These are phyloP conservation scores for Helminthosporium solani DNA, from an alignment of 2,329 filamentous ascomycete genomes.

Conservation along the genomic window DNA sequence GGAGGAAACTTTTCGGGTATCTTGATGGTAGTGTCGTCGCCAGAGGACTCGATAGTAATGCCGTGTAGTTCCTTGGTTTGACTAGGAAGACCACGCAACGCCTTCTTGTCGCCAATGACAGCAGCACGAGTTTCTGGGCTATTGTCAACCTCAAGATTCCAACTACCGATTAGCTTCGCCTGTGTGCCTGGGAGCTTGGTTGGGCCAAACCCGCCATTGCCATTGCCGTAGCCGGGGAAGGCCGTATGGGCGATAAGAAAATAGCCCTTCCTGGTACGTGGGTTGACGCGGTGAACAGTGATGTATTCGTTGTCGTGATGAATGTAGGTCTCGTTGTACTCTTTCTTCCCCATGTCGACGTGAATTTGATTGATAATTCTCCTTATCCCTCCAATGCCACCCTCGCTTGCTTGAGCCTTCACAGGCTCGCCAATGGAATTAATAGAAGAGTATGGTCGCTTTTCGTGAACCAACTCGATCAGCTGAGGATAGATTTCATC, in stretches of 20 bases:
- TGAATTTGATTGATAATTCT: conserved; percentile 94
- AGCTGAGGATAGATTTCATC: conserved; percentile 94
- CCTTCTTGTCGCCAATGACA: conserved; percentile 67
- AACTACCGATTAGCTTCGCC: conserved; percentile 82
- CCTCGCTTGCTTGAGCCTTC: conserved; percentile 67
- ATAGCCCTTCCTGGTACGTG: conserved; percentile 86
- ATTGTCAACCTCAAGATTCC: conserved; percentile 88
- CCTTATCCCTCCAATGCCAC: conserved; percentile 87
- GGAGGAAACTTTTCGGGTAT: conserved; percentile 84
- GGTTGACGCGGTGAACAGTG: conserved; percentile 93
- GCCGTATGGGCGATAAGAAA: conserved; percentile 96
- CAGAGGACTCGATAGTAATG: conserved; percentile 69
- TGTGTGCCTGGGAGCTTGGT: conserved; percentile 81
- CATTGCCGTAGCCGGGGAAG: conserved; percentile 85
- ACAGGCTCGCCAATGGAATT: conserved; percentile 63
- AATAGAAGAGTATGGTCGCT: conserved; percentile 74
- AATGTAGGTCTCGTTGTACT: conserved; percentile 92
- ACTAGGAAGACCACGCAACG: conserved; percentile 80
- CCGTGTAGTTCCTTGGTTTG: conserved; percentile 73
- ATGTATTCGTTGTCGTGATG: conserved; percentile 96
- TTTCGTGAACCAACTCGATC: conserved; percentile 92
- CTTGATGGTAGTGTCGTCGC: conserved; percentile 74
- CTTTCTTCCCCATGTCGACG: conserved; percentile 90
- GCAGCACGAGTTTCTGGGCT: conserved; percentile 66
- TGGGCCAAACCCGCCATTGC: conserved; percentile 76